phyloP scores from a whole-genome alignment of 768 basidiomycete species.

The Tricholoma sp. region DNA sequence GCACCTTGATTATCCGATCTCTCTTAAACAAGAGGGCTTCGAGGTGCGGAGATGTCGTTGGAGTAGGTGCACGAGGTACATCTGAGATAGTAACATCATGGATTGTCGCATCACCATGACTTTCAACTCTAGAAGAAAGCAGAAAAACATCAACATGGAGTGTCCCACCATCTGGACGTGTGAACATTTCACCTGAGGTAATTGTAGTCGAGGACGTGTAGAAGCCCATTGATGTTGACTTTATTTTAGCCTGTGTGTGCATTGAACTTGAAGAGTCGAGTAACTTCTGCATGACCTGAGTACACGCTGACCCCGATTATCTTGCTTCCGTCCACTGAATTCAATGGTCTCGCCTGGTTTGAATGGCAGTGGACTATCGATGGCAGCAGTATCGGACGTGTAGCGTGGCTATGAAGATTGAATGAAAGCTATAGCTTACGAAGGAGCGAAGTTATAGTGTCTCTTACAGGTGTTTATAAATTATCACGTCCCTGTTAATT shows the following conservation, averaged over 20 bases:
- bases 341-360: slow-evolving; percentile 16
- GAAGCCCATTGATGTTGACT: slow-evolving; percentile 27
- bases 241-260: slow-evolving; percentile 29
- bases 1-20: slow-evolving; percentile 13
- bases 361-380: slow-evolving; percentile 8
- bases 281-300: slow-evolving; percentile 31
- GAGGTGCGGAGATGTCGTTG: slow-evolving; percentile 19
- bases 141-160: background rate
- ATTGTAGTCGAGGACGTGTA: slow-evolving; percentile 21
- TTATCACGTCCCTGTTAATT: no score
- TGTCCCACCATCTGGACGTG: background rate
- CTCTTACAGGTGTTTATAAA: no score
- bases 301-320: slow-evolving; percentile 31
- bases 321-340: slow-evolving; percentile 22
- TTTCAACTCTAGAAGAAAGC: slow-evolving; percentile 24
- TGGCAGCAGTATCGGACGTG: background rate
- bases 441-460: no score
- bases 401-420: no score
- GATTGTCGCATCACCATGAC: slow-evolving; percentile 28
- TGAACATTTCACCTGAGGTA: slow-evolving; percentile 23
- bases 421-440: no score
- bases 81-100: slow-evolving; percentile 29
- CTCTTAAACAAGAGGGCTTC: slow-evolving; percentile 13
- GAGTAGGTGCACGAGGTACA: slow-evolving; percentile 1
- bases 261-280: slow-evolving; percentile 25